Percentiles rank a stretch among this genome's conserved stretches.
Conservation (phyloP, 2,329 filamentous ascomycete species). For the Xylaria sp. region DNA sequence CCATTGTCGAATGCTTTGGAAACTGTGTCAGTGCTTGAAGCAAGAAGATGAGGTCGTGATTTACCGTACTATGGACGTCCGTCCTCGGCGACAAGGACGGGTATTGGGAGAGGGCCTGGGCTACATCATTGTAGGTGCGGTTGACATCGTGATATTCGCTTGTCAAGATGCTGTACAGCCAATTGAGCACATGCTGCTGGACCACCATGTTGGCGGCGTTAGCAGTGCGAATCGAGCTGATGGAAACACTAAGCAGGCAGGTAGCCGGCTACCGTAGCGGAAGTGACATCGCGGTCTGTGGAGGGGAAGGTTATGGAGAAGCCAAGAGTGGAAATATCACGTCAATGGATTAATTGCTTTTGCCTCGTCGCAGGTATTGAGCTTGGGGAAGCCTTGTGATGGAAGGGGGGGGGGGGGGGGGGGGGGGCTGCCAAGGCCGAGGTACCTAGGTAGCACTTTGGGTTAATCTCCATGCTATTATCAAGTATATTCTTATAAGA, state of each 20-base stretch:
- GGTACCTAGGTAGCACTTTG: no score
- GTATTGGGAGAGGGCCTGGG: constrained; percentile 78
- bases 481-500: no score
- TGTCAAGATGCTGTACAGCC: constrained; percentile 90
- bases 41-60: not conserved
- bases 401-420: not conserved
- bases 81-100: constrained; percentile 83
- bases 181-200: constrained; percentile 88
- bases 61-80: constrained; percentile 84
- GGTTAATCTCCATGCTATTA: no score
- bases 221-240: not conserved
- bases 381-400: constrained; percentile 12
- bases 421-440: constrained; percentile 20
- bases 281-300: constrained; percentile 28
- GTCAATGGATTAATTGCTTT: constrained; percentile 11
- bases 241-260: not conserved
- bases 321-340: not conserved
- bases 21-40: constrained; percentile 13
- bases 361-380: not conserved
- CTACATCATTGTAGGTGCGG: constrained; percentile 89
- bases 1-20: constrained; percentile 83
- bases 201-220: constrained; percentile 63
- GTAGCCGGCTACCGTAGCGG: constrained; percentile 31
- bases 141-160: constrained; percentile 93
- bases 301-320: not conserved